Conservation (phyloP, 148 eudicot species). For the Camellia granthamiana region DNA sequence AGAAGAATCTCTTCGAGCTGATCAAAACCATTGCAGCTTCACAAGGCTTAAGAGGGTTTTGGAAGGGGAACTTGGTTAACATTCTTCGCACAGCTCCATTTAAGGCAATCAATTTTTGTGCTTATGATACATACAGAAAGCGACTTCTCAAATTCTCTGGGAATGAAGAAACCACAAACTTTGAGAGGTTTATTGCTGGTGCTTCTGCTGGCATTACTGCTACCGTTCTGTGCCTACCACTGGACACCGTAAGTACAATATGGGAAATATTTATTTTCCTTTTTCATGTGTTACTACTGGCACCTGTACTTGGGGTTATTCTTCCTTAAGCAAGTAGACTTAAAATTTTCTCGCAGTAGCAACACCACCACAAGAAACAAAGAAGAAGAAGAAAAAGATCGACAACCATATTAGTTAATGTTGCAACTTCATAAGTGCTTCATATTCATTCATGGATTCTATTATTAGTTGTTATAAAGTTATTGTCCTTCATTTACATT, state of each 20-base stretch:
- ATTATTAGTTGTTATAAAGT: neutral
- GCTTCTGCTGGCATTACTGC: conserved; percentile 84
- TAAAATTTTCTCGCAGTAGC: neutral
- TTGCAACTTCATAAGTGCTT: neutral
- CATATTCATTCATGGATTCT: neutral
- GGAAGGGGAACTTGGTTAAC: conserved; percentile 74
- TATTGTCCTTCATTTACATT: neutral
- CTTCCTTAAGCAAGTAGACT: neutral
- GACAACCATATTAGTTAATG: neutral
- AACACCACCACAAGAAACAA: neutral
- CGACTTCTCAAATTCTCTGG: conserved; percentile 44
- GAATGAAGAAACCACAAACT: conserved; percentile 43
- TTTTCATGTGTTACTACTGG: conserved; percentile 3
- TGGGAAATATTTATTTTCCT: conserved; percentile 5
- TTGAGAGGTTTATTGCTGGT: conserved; percentile 62
- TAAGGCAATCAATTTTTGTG: conserved; percentile 63
- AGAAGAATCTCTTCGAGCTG: conserved; percentile 49
- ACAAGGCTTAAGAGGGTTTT: conserved; percentile 65
- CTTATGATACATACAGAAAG: conserved; percentile 62
- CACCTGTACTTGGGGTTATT: neutral
- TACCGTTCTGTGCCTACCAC: conserved; percentile 60
- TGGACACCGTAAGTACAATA: conserved; percentile 58
- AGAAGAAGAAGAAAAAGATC: neutral
- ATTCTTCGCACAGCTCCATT: conserved; percentile 71
- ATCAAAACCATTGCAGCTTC: conserved; percentile 44